phyloP scores from a whole-genome alignment of 2,329 filamentous ascomycete genomes.

The Paecilomyces dactylethromorphus region DNA sequence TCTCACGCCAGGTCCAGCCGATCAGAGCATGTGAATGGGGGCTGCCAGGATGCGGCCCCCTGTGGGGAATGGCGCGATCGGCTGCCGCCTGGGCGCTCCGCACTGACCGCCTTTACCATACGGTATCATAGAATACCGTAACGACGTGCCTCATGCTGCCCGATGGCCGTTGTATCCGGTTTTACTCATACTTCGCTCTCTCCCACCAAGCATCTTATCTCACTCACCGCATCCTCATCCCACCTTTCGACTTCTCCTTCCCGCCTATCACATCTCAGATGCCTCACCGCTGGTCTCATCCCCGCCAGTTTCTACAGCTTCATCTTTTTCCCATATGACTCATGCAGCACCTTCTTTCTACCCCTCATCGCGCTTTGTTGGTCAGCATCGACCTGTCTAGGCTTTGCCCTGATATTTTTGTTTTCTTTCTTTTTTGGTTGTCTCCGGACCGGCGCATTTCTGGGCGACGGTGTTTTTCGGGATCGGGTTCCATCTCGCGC shows the following conservation, averaged over 20 bases:
- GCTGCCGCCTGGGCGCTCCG: neutral
- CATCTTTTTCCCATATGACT: neutral
- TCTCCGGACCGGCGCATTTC: neutral
- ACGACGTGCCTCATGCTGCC: neutral
- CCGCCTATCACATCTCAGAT: neutral
- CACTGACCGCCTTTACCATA: neutral
- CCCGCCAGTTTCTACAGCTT: neutral
- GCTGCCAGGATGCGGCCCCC: neutral
- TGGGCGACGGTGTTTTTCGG: constrained; percentile 2
- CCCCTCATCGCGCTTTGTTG: neutral
- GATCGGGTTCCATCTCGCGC: neutral
- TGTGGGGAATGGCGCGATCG: neutral
- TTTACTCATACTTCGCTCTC: no score
- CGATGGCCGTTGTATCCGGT: neutral
- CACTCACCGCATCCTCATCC: neutral
- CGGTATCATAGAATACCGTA: neutral
- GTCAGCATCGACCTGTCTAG: neutral
- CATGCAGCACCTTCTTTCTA: neutral
- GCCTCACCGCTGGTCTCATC: neutral
- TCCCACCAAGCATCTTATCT: neutral
- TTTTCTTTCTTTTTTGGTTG: neutral
- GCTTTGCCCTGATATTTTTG: neutral
- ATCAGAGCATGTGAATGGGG: neutral
- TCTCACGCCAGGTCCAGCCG: neutral
- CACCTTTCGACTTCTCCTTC: neutral